Evolutionary conservation across 2,329 filamentous ascomycete genomes (phyloP), one percentile per base, ranked within the genome.

Genomic region (Colletotrichum cereale): DNA sequence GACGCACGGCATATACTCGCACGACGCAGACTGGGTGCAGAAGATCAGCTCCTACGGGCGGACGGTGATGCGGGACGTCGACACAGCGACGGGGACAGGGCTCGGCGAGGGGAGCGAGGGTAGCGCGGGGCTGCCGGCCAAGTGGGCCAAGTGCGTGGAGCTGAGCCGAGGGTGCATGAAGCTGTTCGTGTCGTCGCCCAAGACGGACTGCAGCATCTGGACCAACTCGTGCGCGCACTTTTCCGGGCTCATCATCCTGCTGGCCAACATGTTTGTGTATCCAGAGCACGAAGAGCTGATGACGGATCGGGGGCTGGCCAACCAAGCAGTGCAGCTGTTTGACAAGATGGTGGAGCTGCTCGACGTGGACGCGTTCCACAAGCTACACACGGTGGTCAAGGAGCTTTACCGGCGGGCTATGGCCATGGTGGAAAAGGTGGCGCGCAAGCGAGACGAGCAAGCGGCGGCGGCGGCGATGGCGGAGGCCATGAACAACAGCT

Each of bases 1-100:
- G 75, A 77, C 79, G 0, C 82, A 84, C 36, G 82, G 83, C 2
- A 76, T 84, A 2, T 84, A 82, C 36, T 81, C 79, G n/a, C 70
- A 78, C 11, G 76, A 80, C 5, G 78, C 80, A 0, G 79, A 82
- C 1, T 84, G 83, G 82, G 72, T 84, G 6, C 77, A 78, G 62
- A 72, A 73, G 2, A 76, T 84, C 1, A 78, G 77, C 24, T 75
- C 75, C 2, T 76, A 78, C 11, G 78, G 78, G 0, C 75, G 67
- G 8, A 73, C 73, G 1, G 74, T 76, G 2, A 76, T 82, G 2
- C 65, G 74, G 4, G 75, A 74, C 2, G 57, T 78, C 52, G 75
- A 75, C 18, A 26, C 40, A 26, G 18, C 8, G 26, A 65, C 42
- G 44, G 55, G 26, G 52, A 26, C 53, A 53, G 26, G 56, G 7